Base-by-base conservation (phyloP, 2,329 filamentous ascomycete species). In the Botrytis hyacinthi region DNA sequence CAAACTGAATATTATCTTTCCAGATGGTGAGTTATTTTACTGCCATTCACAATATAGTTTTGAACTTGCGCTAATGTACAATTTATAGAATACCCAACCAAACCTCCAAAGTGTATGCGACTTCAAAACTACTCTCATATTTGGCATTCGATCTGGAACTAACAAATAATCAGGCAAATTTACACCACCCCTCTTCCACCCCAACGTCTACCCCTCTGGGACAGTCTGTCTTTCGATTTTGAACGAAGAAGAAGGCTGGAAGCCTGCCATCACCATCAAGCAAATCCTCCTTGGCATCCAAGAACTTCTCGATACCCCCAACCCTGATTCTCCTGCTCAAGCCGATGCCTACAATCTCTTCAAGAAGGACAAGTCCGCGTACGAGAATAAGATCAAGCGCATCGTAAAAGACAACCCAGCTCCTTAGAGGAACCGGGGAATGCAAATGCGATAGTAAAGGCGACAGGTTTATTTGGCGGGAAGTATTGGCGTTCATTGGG, bases 241-340 rank as follows among this genome's bases (percentile, higher is more conserved):
- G 77, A 99, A 98, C 84, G 97, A 99, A 83, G 96, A 99, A 80
- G 96, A 99, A 82, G 95, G 93, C 10, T 99, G 97, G 96, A 97
- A 97, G 83, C 97, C 96, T 1, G 95, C 96, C 10, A 99, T 99
- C 80, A 99, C 96, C 0, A 94, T 99, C 82, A 98, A 98, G 84
- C 94, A 98, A 84, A 98, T 99, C 76, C 88, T 98, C 9, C 88
- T 98, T 1, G 96, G 96, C 67, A 97, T 99, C 73, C 96, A 99
- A 83, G 95, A 97, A 79, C 89, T 99, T 2, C 90, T 99, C 59
- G 92, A 99, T 82, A 95, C 98, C 80, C 96, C 97, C 26, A 99
- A 99, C 81, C 96, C 95, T 4, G 96, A 99, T 69, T 97, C 94
- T 1, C 96, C 96, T 0, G 96, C 96, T 0, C 96, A 99, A 83